phyloP scores from a whole-genome alignment of 768 basidiomycete genomes.

The Lactifluus pinguis region DNA sequence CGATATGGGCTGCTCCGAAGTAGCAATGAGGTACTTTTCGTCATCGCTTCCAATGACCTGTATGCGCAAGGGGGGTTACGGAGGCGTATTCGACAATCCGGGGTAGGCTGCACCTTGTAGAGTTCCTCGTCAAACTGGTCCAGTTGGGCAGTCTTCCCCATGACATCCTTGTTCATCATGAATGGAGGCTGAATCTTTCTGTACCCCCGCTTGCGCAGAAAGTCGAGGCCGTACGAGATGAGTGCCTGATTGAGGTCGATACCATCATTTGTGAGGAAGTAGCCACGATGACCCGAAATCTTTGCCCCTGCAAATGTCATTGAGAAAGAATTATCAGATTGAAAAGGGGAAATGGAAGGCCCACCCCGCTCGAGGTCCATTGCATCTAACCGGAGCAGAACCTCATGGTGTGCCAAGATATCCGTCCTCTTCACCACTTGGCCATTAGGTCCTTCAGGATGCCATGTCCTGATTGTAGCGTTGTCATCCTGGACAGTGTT shows the following conservation, averaged over 20 bases:
- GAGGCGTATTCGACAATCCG: neutral
- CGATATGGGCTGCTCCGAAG: slow-evolving; percentile 97
- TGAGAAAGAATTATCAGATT: neutral
- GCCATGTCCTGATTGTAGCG: slow-evolving; percentile 69
- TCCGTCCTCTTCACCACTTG: slow-evolving; percentile 63
- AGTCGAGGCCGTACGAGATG: slow-evolving; percentile 90
- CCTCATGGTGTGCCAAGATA: slow-evolving; percentile 97
- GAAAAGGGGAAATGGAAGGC: slow-evolving; percentile 14
- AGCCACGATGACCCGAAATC: slow-evolving; percentile 91
- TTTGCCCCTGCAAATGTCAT: slow-evolving; percentile 58
- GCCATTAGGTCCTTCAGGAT: slow-evolving; percentile 66
- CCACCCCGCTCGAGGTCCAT: slow-evolving; percentile 96
- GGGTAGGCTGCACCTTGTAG: slow-evolving; percentile 65
- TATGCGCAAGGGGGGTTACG: neutral
- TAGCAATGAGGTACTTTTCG: slow-evolving; percentile 98
- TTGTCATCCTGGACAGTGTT: slow-evolving; percentile 75
- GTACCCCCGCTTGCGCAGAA: slow-evolving; percentile 72
- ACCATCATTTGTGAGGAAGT: slow-evolving; percentile 92
- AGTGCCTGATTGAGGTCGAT: slow-evolving; percentile 96
- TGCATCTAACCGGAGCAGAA: slow-evolving; percentile 84
- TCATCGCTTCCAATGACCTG: slow-evolving; percentile 84
- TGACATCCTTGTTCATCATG: slow-evolving; percentile 96
- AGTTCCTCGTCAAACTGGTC: slow-evolving; percentile 98
- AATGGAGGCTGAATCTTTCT: slow-evolving; percentile 96
- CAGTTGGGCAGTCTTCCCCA: slow-evolving; percentile 96